A percentile compares a stretch with the other conserved stretches of the same genome.
These are phyloP conservation scores for Skeletonema marinoi DNA, from an alignment of 108 stramenopile species.

Conservation along the genomic window DNA sequence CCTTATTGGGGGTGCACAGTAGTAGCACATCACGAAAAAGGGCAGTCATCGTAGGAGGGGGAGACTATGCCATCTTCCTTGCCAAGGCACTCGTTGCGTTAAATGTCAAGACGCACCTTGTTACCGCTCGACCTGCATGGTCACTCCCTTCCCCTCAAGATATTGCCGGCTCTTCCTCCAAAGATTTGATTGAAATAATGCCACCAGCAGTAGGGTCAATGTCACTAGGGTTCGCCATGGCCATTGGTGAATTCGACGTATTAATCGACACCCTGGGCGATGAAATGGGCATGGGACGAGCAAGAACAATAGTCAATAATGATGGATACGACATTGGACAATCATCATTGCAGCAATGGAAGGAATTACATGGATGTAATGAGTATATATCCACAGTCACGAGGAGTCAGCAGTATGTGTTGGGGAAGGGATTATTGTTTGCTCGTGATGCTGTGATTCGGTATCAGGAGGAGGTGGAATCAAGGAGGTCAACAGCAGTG, in stretches of 20 bases:
- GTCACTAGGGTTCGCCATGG: constrained; percentile 57
- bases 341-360: constrained; percentile 7
- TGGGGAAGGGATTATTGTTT: constrained; percentile 61
- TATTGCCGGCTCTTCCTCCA: not conserved
- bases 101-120: not conserved
- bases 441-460: constrained; percentile 65
- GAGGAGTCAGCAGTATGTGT: constrained; percentile 51
- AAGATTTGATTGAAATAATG: constrained; percentile 38
- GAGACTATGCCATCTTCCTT: constrained; percentile 57
- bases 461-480: constrained; percentile 36
- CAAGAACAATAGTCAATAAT: not conserved
- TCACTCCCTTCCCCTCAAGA: constrained; percentile 8
- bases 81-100: constrained; percentile 32
- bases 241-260: constrained; percentile 66
- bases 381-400: constrained; percentile 61
- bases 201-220: constrained; percentile 54
- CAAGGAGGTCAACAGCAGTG: not conserved
- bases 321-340: not conserved
- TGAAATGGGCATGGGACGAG: constrained; percentile 29
- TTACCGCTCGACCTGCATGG: constrained; percentile 15
- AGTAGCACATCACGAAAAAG: constrained; percentile 18
- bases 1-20: constrained; percentile 47
- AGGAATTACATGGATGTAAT: constrained; percentile 21
- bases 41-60: constrained; percentile 63
- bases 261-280: constrained; percentile 67